Evolutionary conservation across 345 rosid genomes (phyloP).

Genomic region (Rhizophora mangle): DNA sequence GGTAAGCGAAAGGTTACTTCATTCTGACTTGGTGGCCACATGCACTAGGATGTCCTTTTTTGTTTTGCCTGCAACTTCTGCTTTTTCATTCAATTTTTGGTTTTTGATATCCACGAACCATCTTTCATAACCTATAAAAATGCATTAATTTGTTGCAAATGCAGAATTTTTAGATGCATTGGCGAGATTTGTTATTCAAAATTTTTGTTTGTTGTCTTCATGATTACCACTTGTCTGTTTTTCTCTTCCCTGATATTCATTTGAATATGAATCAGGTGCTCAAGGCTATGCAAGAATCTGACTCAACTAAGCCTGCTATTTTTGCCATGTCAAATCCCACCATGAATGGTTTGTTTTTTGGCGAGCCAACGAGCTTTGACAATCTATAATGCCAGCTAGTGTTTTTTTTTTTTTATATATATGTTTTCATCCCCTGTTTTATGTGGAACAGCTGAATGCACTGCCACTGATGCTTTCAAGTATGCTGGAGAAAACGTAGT

Average conservation of each 20-base stretch:
- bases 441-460: conserved; percentile 78
- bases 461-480: conserved; percentile 92
- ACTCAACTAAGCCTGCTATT: conserved; percentile 81
- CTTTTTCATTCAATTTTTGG: no score
- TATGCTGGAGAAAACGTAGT: conserved; percentile 85
- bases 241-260: neutral
- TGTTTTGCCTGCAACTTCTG: no score
- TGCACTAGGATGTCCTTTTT: no score
- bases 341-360: conserved; percentile 62
- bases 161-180: neutral
- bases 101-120: no score
- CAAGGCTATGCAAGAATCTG: conserved; percentile 80
- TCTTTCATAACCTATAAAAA: neutral
- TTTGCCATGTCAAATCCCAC: conserved; percentile 99
- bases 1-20: no score
- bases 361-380: conserved; percentile 1
- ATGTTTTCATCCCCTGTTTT: neutral
- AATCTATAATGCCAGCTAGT: conserved; percentile 10
- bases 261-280: conserved; percentile 64
- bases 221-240: conserved; percentile 7
- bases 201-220: neutral
- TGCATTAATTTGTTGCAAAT: neutral
- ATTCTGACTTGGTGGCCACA: no score
- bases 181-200: neutral
- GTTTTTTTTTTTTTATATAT: conserved; percentile 15